phyloP scores from a whole-genome alignment of 345 rosid species.

The Ceriops tagal region DNA sequence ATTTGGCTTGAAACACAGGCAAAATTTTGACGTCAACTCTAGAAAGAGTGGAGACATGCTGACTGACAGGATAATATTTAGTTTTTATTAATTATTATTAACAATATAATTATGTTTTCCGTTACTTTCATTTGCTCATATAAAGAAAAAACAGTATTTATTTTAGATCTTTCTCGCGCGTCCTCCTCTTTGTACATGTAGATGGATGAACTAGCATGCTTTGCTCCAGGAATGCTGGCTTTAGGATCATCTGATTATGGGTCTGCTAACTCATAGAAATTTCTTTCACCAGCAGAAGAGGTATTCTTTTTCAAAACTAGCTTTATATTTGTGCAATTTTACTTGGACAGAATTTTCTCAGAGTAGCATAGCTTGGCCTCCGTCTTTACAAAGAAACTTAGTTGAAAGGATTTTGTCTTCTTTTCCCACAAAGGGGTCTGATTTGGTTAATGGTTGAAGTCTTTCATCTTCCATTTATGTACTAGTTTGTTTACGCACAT shows the following conservation, averaged over 20 bases:
- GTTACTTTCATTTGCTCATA: no score
- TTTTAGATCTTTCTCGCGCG: not conserved
- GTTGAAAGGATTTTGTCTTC: no score
- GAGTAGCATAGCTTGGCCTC: not conserved
- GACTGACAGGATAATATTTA: conserved; percentile 59
- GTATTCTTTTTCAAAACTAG: conserved; percentile 20
- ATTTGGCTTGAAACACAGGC: not conserved
- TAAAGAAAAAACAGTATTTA: not conserved
- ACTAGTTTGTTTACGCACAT: conserved; percentile 22
- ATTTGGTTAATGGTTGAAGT: no score
- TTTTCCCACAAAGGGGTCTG: no score
- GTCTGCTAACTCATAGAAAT: conserved; percentile 54
- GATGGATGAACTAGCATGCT: conserved; percentile 99
- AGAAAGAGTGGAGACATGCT: conserved; percentile 39
- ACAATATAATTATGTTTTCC: not conserved
- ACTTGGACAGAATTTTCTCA: not conserved
- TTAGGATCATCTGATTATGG: conserved; percentile 64
- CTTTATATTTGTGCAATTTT: not conserved
- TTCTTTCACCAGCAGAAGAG: conserved; percentile 85
- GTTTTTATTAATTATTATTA: not conserved
- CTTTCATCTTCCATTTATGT: no score
- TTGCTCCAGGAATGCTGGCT: conserved; percentile 97
- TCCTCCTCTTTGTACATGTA: conserved; percentile 27
- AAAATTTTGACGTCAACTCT: no score
- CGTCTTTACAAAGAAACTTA: no score